Conservation (phyloP, 257 asterid genomes). For the Oldenlandia corymbosa region DNA sequence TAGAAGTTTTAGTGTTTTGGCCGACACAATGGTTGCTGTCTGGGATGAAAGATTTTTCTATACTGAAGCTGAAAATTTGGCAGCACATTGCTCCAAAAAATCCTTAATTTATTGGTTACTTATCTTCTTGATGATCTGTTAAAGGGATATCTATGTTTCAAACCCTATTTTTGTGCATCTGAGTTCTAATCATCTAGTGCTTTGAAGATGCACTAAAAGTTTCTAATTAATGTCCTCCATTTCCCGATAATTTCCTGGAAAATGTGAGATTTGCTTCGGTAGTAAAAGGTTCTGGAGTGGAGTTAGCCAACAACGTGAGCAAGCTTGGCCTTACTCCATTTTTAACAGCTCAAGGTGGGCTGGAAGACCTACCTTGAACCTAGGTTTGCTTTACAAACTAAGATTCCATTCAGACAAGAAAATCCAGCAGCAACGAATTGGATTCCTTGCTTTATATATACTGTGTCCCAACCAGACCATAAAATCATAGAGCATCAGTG, state of each 20-base stretch:
- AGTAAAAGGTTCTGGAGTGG: no score
- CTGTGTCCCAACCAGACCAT: conserved; percentile 13
- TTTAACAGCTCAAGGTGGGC: neutral
- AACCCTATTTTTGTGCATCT: no score
- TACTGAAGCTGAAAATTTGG: neutral
- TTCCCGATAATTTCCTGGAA: neutral
- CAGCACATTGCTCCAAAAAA: neutral
- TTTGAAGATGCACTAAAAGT: neutral
- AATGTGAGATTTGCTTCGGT: neutral
- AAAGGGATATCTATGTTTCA: conserved; percentile 1
- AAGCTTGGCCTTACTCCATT: no score
- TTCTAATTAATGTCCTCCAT: neutral
- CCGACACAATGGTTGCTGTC: neutral
- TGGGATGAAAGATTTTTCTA: conserved; percentile 7
- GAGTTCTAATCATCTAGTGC: neutral
- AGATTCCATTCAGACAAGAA: conserved; percentile 1
- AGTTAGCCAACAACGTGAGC: no score
- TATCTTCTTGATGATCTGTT: neutral
- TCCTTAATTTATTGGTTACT: neutral
- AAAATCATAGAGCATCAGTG: conserved; percentile 7
- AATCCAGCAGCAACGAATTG: conserved; percentile 22
- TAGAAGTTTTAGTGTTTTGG: neutral
- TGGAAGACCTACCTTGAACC: neutral
- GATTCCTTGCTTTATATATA: conserved; percentile 37
- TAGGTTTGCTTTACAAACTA: neutral